Conservation (phyloP, 129 eudicot genomes). For the Escallonia rubra region DNA sequence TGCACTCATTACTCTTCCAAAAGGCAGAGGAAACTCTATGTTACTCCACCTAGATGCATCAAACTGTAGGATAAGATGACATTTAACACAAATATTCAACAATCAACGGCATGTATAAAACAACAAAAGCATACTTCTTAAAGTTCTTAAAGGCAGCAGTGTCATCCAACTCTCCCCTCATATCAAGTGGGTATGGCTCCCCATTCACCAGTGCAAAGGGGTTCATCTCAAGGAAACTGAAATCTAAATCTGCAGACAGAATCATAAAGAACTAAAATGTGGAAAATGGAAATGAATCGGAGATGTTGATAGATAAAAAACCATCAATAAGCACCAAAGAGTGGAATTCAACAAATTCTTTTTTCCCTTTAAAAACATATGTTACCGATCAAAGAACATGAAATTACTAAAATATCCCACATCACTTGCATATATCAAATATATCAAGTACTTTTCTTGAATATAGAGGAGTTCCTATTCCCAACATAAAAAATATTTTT, state of each 20-base stretch:
- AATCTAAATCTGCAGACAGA: conserved; percentile 61
- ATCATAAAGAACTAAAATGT: conserved; percentile 4
- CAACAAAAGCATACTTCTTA: conserved; percentile 48
- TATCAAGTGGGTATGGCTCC: conserved; percentile 79
- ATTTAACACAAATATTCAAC: background rate
- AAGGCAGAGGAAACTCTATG: conserved; percentile 85
- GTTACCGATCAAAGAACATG: background rate
- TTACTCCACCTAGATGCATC: conserved; percentile 65
- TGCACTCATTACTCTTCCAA: conserved; percentile 80
- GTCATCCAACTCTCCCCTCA: conserved; percentile 98
- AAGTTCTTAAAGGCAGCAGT: conserved; percentile 90
- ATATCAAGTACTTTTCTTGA: background rate
- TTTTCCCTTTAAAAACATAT: background rate
- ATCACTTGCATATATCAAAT: background rate
- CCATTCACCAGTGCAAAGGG: conserved; percentile 77
- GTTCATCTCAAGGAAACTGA: conserved; percentile 89
- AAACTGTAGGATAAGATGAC: background rate
- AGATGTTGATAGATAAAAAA: background rate
- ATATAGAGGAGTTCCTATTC: no score
- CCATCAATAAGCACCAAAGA: background rate
- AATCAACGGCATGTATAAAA: conserved; percentile 2
- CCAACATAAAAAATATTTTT: no score
- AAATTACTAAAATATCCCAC: background rate
- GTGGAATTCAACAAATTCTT: background rate
- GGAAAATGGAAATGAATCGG: background rate